Evolutionary conservation across 805 yeast species (phyloP).

Genomic region (Nakazawaea sp.): DNA sequence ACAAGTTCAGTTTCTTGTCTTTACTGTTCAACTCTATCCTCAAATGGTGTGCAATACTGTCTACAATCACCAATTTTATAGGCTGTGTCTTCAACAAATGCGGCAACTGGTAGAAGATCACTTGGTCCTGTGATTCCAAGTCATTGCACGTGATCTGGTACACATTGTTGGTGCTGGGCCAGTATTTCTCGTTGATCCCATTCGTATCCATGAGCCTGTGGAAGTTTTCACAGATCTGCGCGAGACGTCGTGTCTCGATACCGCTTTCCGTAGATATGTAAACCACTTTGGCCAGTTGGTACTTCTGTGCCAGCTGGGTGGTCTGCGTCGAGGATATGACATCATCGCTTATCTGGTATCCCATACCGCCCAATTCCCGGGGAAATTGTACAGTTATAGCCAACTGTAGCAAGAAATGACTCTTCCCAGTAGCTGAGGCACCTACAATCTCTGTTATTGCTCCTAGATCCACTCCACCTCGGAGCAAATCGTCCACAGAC

Average conservation of each 20-base stretch:
- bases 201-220: slow-evolving; percentile 25
- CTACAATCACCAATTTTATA: slow-evolving; percentile 60
- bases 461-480: slow-evolving; percentile 52
- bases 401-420: slow-evolving; percentile 69
- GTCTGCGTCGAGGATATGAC: slow-evolving; percentile 9
- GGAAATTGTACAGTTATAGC: slow-evolving; percentile 53
- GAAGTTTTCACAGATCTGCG: slow-evolving; percentile 30
- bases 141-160: slow-evolving; percentile 56
- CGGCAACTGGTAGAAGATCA: slow-evolving; percentile 65
- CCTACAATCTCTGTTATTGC: slow-evolving; percentile 74
- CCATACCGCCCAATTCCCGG: slow-evolving; percentile 37
- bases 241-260: slow-evolving; percentile 58
- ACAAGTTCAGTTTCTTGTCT: slow-evolving; percentile 31
- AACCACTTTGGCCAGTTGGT: slow-evolving; percentile 36
- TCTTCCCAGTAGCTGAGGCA: slow-evolving; percentile 79
- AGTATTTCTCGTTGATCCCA: slow-evolving; percentile 20
- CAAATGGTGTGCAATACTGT: slow-evolving; percentile 79
- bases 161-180: slow-evolving; percentile 32
- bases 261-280: slow-evolving; percentile 75
- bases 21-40: slow-evolving; percentile 48
- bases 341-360: slow-evolving; percentile 12
- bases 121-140: slow-evolving; percentile 68
- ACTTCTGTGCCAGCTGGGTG: neutral
- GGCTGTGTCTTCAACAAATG: slow-evolving; percentile 32
- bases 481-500: slow-evolving; percentile 38